Percentiles rank a stretch among this genome's conserved stretches.
Evolutionary conservation across 305 asterid genomes (phyloP).

Genomic region (Fraxinus latifolia): DNA sequence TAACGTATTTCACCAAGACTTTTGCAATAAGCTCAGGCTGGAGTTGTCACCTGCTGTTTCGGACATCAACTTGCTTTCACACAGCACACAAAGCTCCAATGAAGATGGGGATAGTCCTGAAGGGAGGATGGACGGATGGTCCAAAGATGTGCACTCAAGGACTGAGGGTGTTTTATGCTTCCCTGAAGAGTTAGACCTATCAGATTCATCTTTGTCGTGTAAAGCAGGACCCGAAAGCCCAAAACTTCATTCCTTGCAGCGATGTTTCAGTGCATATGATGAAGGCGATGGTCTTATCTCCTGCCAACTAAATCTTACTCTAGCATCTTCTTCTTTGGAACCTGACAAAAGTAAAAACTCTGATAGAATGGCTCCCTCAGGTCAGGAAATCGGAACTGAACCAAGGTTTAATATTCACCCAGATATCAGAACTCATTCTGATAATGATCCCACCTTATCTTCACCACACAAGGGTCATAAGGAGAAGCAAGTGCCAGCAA

Average conservation of each 20-base stretch:
- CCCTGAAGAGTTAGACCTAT: conserved; percentile 64
- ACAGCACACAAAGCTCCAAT: conserved; percentile 79
- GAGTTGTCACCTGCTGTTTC: conserved; percentile 77
- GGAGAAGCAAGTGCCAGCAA: conserved; percentile 43
- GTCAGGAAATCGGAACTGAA: conserved; percentile 38
- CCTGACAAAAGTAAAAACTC: conserved; percentile 40
- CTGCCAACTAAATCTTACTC: conserved; percentile 75
- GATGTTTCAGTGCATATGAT: conserved; percentile 38
- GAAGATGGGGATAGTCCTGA: conserved; percentile 63
- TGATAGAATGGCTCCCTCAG: conserved; percentile 26
- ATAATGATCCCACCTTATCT: conserved; percentile 31
- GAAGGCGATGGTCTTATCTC: conserved; percentile 58
- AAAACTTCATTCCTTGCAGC: conserved; percentile 41
- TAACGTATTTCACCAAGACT: conserved; percentile 42
- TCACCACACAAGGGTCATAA: conserved; percentile 31
- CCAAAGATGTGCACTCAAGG: conserved; percentile 43
- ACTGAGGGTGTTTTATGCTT: conserved; percentile 36
- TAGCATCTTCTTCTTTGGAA: conserved; percentile 70
- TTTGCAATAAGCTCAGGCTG: conserved; percentile 66
- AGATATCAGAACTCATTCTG: conserved; percentile 23
- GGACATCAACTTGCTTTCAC: conserved; percentile 62
- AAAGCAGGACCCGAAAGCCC: conserved; percentile 43
- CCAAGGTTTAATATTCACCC: conserved; percentile 27
- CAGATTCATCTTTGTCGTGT: conserved; percentile 52
- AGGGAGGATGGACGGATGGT: conserved; percentile 45